phyloP scores from a whole-genome alignment of 164 flowering plant genomes.

The Chloranthus sessilifolius region DNA sequence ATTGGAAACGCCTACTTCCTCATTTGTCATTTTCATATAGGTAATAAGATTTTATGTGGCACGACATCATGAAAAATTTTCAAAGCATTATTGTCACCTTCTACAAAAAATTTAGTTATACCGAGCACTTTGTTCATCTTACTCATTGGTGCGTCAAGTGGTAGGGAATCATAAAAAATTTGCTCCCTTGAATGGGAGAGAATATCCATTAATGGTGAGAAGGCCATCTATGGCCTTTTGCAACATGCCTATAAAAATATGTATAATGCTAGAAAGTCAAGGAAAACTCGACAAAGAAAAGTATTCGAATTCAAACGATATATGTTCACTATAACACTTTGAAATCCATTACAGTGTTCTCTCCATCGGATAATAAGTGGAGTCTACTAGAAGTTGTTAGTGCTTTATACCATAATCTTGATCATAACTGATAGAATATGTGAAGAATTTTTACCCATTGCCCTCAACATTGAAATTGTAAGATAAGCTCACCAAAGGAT shows the following conservation, averaged over 20 bases:
- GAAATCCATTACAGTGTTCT: too few species aligned
- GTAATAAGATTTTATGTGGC: conserved; percentile 48
- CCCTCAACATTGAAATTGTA: conserved; percentile 31
- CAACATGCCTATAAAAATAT: conserved; percentile 37
- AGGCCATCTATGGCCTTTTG: conserved; percentile 13
- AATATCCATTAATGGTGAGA: conserved; percentile 22
- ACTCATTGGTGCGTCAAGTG: conserved; percentile 22
- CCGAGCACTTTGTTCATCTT: conserved; percentile 53
- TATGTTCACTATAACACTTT: conserved; percentile 29
- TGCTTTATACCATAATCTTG: conserved; percentile 54
- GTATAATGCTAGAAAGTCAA: conserved; percentile 54
- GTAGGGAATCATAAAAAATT: conserved; percentile 43
- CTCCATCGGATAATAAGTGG: conserved; percentile 41
- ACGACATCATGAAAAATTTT: conserved; percentile 59
- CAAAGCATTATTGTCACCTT: conserved; percentile 18
- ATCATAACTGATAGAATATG: conserved; percentile 36
- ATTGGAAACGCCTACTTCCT: conserved; percentile 41
- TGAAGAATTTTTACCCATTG: conserved; percentile 63
- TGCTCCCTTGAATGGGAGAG: conserved; percentile 32
- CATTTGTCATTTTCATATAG: conserved; percentile 26
- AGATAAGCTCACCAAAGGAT: conserved; percentile 28
- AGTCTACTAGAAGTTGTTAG: conserved; percentile 45
- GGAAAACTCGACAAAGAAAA: conserved; percentile 63
- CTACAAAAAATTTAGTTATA: too few species aligned
- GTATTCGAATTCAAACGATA: conserved; percentile 27